Percentiles rank a stretch among this genome's conserved stretches.
phyloP scores from a whole-genome alignment of 352 stramenopile genomes.

The Pythium volutum region DNA sequence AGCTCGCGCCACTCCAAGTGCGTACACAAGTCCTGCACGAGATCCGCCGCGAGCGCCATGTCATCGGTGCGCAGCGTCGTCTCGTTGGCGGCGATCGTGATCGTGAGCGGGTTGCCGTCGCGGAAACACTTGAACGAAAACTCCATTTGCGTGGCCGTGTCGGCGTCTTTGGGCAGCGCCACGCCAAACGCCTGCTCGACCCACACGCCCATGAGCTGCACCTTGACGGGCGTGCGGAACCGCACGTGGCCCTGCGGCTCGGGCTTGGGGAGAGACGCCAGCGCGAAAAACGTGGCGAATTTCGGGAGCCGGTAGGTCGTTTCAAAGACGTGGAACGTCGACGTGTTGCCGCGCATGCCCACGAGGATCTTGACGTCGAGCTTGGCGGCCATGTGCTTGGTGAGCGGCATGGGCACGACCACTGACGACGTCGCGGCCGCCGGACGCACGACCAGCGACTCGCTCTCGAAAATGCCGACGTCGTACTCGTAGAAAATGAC shows the following conservation, averaged over 20 bases:
- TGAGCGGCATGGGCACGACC: constrained; percentile 53
- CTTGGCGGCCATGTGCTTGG: constrained; percentile 60
- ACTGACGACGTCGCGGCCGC: constrained; percentile 40
- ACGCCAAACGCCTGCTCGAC: constrained; percentile 64
- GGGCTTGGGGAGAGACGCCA: constrained; percentile 30
- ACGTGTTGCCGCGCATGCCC: constrained; percentile 70
- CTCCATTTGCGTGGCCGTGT: constrained; percentile 31
- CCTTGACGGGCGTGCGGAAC: constrained; percentile 70
- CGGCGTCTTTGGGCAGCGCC: constrained; percentile 35
- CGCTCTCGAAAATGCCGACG: constrained; percentile 81
- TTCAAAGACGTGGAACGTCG: constrained; percentile 89
- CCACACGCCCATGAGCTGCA: constrained; percentile 72
- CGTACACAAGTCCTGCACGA: constrained; percentile 86
- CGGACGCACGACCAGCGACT: constrained; percentile 73
- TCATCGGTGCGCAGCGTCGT: constrained; percentile 74
- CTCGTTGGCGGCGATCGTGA: constrained; percentile 51
- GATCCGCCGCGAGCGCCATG: constrained; percentile 84
- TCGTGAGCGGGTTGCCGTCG: constrained; percentile 45
- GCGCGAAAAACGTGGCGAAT: constrained; percentile 80
- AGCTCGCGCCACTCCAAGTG: constrained; percentile 86
- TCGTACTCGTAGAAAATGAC: constrained; percentile 85
- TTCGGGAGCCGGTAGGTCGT: constrained; percentile 69
- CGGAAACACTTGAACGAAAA: constrained; percentile 61
- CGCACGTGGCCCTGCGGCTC: constrained; percentile 52
- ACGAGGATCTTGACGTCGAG: constrained; percentile 78